phyloP scores from a whole-genome alignment of 106 monocot genomes.

The Dioscorea dumetorum region DNA sequence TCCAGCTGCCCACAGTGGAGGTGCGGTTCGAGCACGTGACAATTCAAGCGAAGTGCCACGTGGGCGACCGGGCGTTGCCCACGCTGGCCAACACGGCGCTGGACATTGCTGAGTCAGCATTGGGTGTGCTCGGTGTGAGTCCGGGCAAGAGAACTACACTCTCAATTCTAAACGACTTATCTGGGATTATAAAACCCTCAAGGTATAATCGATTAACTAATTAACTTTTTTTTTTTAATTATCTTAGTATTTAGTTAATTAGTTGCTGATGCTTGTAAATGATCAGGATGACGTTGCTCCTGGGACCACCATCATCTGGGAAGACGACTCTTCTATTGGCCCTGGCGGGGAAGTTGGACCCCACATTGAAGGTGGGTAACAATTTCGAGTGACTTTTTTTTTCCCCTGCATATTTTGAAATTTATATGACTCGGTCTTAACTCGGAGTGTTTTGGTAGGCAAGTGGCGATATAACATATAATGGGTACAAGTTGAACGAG shows the following conservation, averaged over 20 bases:
- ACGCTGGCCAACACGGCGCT: slow-evolving; percentile 45
- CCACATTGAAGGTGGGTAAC: slow-evolving; percentile 45
- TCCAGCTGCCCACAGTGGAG: slow-evolving; percentile 66
- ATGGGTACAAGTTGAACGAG: slow-evolving; percentile 62
- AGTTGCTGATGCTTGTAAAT: not conserved
- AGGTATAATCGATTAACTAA: slow-evolving; percentile 23
- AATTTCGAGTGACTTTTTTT: too few relatives aligned
- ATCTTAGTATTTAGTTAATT: not conserved
- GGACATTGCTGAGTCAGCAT: slow-evolving; percentile 42
- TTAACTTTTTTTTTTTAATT: not conserved
- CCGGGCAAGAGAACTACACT: slow-evolving; percentile 37
- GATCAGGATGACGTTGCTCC: slow-evolving; percentile 73
- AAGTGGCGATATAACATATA: slow-evolving; percentile 59
- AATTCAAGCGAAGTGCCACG: slow-evolving; percentile 50
- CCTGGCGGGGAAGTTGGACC: slow-evolving; percentile 70
- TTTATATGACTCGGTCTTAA: too few relatives aligned
- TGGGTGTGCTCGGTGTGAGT: slow-evolving; percentile 31
- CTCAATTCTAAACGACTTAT: slow-evolving; percentile 50
- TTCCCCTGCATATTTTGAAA: not conserved
- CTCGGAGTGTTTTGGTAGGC: slow-evolving; percentile 7
- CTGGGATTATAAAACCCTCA: slow-evolving; percentile 58
- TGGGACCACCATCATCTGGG: slow-evolving; percentile 85
- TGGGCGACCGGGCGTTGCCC: slow-evolving; percentile 61
- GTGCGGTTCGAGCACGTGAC: slow-evolving; percentile 58
- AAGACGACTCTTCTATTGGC: slow-evolving; percentile 84